phyloP scores from a whole-genome alignment of 2,329 filamentous ascomycete species.

The Aspergillus ochraceoroseus region DNA sequence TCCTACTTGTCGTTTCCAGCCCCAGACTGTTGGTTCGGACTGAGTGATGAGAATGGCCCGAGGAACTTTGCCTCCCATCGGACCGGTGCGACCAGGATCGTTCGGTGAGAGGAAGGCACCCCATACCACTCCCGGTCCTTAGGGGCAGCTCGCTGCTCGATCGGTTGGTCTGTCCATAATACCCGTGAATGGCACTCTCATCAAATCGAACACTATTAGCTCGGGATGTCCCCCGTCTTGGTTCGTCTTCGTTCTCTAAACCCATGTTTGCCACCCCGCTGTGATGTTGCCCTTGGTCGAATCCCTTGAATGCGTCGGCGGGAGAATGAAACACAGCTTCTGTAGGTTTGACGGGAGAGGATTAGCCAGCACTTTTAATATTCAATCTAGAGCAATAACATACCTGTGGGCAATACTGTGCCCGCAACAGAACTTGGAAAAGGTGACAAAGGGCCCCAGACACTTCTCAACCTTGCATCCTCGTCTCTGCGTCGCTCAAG shows the following conservation, averaged over 20 bases:
- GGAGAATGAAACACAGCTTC: conserved; percentile 73
- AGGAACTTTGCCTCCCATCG: conserved; percentile 87
- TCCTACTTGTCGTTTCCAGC: conserved; percentile 64
- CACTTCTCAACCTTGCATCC: conserved; percentile 66
- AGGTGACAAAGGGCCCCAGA: conserved; percentile 79
- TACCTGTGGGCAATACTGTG: conserved; percentile 81
- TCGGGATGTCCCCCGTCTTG: conserved; percentile 79
- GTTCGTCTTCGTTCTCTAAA: conserved; percentile 78
- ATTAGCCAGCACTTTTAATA: background rate
- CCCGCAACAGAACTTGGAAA: conserved; percentile 81
- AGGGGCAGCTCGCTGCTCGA: conserved; percentile 78
- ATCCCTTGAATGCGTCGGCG: conserved; percentile 81
- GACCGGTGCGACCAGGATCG: conserved; percentile 91
- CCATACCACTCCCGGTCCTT: conserved; percentile 73
- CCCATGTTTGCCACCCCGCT: conserved; percentile 75
- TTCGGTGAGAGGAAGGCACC: conserved; percentile 77
- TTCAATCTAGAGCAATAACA: conserved; percentile 28
- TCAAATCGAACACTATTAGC: conserved; percentile 98
- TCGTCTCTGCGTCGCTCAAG: conserved; percentile 60
- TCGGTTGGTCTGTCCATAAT: conserved; percentile 77
- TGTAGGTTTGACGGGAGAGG: conserved; percentile 35
- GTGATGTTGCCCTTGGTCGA: conserved; percentile 76
- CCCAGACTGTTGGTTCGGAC: conserved; percentile 82
- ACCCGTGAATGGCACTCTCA: conserved; percentile 86
- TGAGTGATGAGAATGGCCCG: conserved; percentile 74